Percentiles rank a stretch among this genome's conserved stretches.
phyloP scores from a whole-genome alignment of 164 flowering plant genomes.

The Cinnamomum micranthum region DNA sequence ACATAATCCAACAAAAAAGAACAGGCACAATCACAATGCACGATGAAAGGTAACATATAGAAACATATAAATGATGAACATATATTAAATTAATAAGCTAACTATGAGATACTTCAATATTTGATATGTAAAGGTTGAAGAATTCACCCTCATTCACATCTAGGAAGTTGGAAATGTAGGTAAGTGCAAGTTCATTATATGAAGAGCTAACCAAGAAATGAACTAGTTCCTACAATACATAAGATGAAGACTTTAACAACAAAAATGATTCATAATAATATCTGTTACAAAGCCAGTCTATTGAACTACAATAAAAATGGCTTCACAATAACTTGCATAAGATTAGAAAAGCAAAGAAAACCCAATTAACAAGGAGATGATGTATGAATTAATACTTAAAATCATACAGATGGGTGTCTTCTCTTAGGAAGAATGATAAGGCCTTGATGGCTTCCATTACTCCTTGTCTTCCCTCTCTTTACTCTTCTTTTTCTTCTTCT shows the following conservation, averaged over 20 bases:
- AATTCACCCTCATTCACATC: neutral
- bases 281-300: neutral
- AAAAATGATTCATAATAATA: neutral
- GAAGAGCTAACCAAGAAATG: neutral
- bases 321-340: neutral
- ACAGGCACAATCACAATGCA: neutral
- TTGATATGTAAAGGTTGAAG: neutral
- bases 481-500: slow-evolving; percentile 1
- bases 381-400: neutral
- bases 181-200: neutral
- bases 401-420: neutral
- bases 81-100: neutral
- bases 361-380: neutral
- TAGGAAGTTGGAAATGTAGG: neutral
- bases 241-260: neutral
- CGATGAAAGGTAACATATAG: neutral
- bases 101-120: neutral
- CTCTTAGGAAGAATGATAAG: neutral
- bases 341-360: neutral
- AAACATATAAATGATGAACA: neutral
- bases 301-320: slow-evolving; percentile 6
- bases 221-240: neutral
- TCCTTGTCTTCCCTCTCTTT: neutral
- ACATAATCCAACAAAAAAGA: neutral
- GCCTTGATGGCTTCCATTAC: neutral